A percentile compares a stretch with the other conserved stretches of the same genome.
Conservation (phyloP, 140 eudicot species). For the Senecio squalidus region DNA sequence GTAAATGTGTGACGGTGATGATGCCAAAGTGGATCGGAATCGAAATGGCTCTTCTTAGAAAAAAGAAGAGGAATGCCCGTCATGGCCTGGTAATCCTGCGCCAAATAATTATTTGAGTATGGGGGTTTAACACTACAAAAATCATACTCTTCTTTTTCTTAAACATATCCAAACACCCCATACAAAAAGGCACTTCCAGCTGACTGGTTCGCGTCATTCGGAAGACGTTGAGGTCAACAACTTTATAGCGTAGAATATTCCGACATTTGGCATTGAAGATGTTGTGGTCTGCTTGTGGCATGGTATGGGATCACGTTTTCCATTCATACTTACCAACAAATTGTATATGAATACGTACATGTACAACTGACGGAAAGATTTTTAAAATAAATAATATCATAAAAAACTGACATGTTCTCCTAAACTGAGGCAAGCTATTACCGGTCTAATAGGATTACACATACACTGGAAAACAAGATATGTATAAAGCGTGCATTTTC, state of each 20-base stretch:
- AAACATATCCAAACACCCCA: conserved; percentile 54
- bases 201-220: conserved; percentile 18
- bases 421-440: background rate
- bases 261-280: conserved; percentile 8
- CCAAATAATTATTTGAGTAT: conserved; percentile 77
- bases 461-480: no score
- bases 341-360: conserved; percentile 4
- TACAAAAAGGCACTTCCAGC: conserved; percentile 25
- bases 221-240: conserved; percentile 11
- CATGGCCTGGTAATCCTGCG: conserved; percentile 80
- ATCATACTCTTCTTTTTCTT: conserved; percentile 31
- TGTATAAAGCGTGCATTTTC: no score
- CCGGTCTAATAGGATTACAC: no score
- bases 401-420: conserved; percentile 4
- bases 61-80: conserved; percentile 46
- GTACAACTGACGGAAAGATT: background rate
- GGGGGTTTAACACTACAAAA: conserved; percentile 57
- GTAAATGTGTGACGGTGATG: conserved; percentile 51
- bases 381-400: background rate
- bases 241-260: conserved; percentile 12
- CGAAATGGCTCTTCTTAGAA: conserved; percentile 56
- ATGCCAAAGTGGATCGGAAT: conserved; percentile 55
- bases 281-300: conserved; percentile 11
- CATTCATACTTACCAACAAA: conserved; percentile 25
- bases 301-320: conserved; percentile 11